A percentile compares a stretch with the other conserved stretches of the same genome.
Evolutionary conservation across 2,329 filamentous ascomycete genomes (phyloP).

Genomic region (Colletotrichum chlorophyti): DNA sequence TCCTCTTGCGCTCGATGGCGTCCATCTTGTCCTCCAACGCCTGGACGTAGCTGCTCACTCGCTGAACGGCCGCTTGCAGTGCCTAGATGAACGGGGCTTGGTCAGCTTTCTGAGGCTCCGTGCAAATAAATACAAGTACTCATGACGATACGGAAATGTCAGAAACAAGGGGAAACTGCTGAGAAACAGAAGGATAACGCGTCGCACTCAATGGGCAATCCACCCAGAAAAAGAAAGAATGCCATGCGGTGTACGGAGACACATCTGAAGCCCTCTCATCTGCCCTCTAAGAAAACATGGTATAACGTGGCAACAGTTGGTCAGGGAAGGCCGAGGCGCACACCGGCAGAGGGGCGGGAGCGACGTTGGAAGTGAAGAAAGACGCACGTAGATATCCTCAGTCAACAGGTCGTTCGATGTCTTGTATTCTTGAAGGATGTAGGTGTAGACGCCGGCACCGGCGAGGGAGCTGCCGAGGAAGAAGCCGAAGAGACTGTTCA

Average conservation of each 20-base stretch:
- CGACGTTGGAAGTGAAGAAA: constrained; percentile 45
- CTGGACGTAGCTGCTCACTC: constrained; percentile 83
- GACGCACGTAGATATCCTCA: constrained; percentile 93
- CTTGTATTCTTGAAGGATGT: constrained; percentile 92
- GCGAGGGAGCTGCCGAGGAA: constrained; percentile 83
- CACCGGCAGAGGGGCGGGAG: not conserved
- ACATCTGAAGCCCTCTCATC: too few species aligned
- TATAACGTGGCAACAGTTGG: not conserved
- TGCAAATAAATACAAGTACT: not conserved
- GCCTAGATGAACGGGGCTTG: constrained; percentile 58
- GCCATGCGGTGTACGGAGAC: too few species aligned
- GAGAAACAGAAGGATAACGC: not conserved
- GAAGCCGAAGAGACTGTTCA: constrained; percentile 83
- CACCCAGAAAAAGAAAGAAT: constrained; percentile 30
- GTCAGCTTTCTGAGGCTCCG: constrained; percentile 8
- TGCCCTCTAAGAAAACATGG: too few species aligned
- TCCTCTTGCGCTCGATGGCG: constrained; percentile 69
- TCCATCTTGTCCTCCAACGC: constrained; percentile 82
- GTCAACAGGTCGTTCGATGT: constrained; percentile 90
- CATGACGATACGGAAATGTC: not conserved
- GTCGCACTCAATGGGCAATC: too few species aligned
- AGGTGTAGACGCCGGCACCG: constrained; percentile 86
- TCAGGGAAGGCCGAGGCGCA: not conserved
- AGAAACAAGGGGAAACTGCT: not conserved
- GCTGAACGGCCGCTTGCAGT: constrained; percentile 85